Percentiles rank a stretch among this genome's conserved stretches.
These are phyloP conservation scores for Boletus semigastroideus DNA, from an alignment of 1,284 basidiomycete species.

Conservation along the genomic window DNA sequence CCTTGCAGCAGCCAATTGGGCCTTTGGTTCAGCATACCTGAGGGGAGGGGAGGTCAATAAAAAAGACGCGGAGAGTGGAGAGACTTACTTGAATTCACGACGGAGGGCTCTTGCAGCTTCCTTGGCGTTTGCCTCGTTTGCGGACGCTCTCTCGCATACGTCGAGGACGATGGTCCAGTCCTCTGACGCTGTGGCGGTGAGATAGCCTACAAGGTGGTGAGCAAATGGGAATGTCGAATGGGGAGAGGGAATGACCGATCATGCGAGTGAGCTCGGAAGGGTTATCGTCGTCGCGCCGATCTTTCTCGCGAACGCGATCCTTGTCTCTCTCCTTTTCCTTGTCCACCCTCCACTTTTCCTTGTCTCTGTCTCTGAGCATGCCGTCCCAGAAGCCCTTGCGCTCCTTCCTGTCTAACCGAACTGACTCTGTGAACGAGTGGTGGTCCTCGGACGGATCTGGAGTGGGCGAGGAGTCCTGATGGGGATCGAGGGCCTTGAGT, in stretches of 20 bases:
- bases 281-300: constrained; percentile 42
- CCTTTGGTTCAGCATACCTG: constrained; percentile 68
- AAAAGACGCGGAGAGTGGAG: not conserved
- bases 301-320: constrained; percentile 28
- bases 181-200: constrained; percentile 73
- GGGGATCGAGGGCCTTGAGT: constrained; percentile 57
- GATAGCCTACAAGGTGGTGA: constrained; percentile 48
- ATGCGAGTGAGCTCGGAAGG: constrained; percentile 59
- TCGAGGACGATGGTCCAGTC: constrained; percentile 78
- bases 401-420: constrained; percentile 38
- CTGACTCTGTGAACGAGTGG: constrained; percentile 29
- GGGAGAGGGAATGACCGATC: constrained; percentile 51
- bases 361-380: constrained; percentile 36
- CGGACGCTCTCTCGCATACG: constrained; percentile 71
- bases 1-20: constrained; percentile 69
- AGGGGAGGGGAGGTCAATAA: constrained; percentile 1
- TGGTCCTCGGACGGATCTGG: constrained; percentile 31
- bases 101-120: constrained; percentile 72
- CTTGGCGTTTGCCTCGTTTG: constrained; percentile 65
- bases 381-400: constrained; percentile 56
- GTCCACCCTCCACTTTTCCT: constrained; percentile 30
- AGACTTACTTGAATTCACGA: constrained; percentile 71
- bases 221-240: not conserved
- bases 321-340: constrained; percentile 32
- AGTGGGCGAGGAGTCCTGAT: constrained; percentile 25